Percentiles rank a stretch among this genome's conserved stretches.
These are phyloP conservation scores for Mycena metata DNA, from an alignment of 768 basidiomycete genomes.

Conservation along the genomic window DNA sequence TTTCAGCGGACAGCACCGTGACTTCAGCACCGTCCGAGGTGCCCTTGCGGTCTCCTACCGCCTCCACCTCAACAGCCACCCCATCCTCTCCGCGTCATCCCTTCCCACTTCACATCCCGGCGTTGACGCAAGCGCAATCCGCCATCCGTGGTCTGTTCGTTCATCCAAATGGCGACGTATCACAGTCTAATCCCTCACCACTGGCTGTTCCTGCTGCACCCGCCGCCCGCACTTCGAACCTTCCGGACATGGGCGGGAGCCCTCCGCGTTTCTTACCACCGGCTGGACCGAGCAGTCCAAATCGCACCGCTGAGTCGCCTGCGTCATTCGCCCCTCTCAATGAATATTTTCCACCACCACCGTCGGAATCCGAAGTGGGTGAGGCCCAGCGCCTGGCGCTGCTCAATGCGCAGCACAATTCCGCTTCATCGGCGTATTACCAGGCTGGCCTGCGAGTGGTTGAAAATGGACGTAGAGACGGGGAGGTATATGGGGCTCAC, in stretches of 20 bases:
- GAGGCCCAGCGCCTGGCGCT: conserved; percentile 56
- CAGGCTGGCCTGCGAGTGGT: conserved; percentile 34
- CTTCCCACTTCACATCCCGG: conserved; percentile 44
- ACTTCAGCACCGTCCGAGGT: conserved; percentile 47
- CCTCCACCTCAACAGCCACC: conserved; percentile 16
- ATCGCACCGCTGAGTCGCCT: conserved; percentile 37
- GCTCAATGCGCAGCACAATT: conserved; percentile 58
- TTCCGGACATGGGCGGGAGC: conserved; percentile 16
- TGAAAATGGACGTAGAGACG: background rate
- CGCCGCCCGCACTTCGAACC: conserved; percentile 3
- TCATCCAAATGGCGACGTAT: conserved; percentile 27
- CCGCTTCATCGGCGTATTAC: conserved; percentile 54
- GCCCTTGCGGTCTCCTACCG: conserved; percentile 33
- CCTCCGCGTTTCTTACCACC: conserved; percentile 27
- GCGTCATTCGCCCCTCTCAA: conserved; percentile 23
- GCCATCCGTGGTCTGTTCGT: conserved; percentile 42
- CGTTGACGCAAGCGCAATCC: conserved; percentile 43
- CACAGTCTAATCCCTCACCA: conserved; percentile 2
- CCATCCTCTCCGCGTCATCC: conserved; percentile 31
- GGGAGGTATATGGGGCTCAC: no score
- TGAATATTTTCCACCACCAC: conserved; percentile 45
- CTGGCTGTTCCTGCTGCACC: conserved; percentile 22
- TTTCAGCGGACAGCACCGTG: conserved; percentile 59
- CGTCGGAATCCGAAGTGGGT: conserved; percentile 55
- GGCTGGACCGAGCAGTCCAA: conserved; percentile 33